Conservation (phyloP, 805 yeast genomes). For the Clavispora carvajalis region DNA sequence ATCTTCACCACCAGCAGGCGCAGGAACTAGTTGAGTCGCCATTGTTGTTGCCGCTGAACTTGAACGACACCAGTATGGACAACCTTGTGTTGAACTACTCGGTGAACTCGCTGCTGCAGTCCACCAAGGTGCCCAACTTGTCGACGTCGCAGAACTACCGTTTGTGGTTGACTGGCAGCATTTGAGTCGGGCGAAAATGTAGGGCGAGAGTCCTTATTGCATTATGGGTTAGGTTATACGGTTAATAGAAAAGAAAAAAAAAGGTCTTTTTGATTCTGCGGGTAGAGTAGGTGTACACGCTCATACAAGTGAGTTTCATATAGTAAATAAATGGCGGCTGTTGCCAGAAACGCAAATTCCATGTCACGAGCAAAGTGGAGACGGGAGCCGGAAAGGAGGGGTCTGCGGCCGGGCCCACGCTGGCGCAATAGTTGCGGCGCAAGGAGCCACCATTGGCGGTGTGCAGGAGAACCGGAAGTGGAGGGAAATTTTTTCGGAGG, state of each 20-base stretch:
- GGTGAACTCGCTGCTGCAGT: constrained; percentile 13
- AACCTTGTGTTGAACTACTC: constrained; percentile 33
- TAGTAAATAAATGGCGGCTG: no score
- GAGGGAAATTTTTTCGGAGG: background rate
- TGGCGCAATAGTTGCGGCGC: background rate
- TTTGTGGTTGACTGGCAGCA: constrained; percentile 32
- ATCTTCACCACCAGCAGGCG: constrained; percentile 18
- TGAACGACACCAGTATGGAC: constrained; percentile 18
- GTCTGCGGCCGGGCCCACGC: background rate
- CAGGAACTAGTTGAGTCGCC: constrained; percentile 19
- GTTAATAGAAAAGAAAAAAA: background rate
- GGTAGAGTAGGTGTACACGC: no score
- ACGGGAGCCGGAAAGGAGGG: no score
- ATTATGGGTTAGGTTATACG: constrained; percentile 2
- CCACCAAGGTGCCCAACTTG: constrained; percentile 8
- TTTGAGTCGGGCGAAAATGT: constrained; percentile 1
- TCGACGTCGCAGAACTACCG: constrained; percentile 36
- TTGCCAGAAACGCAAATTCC: no score
- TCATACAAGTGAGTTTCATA: no score
- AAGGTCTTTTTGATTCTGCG: background rate
- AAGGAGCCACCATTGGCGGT: background rate
- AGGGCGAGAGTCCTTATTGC: background rate
- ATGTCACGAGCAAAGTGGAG: no score
- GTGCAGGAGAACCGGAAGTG: background rate
- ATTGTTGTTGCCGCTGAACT: constrained; percentile 17